Conservation (phyloP, 2,329 filamentous ascomycete genomes). For the Daldinia sp. region DNA sequence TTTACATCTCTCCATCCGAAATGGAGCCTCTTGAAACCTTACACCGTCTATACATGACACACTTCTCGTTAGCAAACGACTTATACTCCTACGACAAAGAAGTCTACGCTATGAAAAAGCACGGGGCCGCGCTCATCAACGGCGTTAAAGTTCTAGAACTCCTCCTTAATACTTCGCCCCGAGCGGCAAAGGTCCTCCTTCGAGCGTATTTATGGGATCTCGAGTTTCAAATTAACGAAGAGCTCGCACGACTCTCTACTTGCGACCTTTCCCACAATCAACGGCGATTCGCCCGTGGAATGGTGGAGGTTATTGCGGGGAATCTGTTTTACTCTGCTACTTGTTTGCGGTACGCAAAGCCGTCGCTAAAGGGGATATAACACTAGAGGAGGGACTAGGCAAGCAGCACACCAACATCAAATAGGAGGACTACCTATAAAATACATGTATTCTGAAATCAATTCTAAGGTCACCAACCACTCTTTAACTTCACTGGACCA, state of each 20-base stretch:
- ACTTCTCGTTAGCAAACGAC: conserved; percentile 16
- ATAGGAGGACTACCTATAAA: background rate
- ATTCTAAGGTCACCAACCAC: background rate
- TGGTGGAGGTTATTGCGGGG: conserved; percentile 16
- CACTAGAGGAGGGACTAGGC: background rate
- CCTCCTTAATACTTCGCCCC: background rate
- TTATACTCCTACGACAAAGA: conserved; percentile 21
- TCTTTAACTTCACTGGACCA: background rate
- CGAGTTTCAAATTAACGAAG: conserved; percentile 19
- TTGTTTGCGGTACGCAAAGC: conserved; percentile 15
- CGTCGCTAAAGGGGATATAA: background rate
- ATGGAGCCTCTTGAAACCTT: conserved; percentile 13
- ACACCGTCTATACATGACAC: conserved; percentile 12
- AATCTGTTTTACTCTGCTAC: conserved; percentile 15
- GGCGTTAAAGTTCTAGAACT: conserved; percentile 8
- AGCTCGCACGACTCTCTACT: background rate
- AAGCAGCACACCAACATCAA: background rate
- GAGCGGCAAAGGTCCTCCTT: conserved; percentile 17
- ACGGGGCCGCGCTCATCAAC: conserved; percentile 9
- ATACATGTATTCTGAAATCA: background rate
- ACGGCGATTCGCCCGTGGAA: conserved; percentile 12
- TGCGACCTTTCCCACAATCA: background rate
- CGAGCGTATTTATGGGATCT: conserved; percentile 18
- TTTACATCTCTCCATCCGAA: background rate
- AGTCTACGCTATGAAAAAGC: conserved; percentile 2